These are phyloP conservation scores for Entomortierella beljakovae DNA, from an alignment of 192 early-diverging fungal species.

Conservation along the genomic window DNA sequence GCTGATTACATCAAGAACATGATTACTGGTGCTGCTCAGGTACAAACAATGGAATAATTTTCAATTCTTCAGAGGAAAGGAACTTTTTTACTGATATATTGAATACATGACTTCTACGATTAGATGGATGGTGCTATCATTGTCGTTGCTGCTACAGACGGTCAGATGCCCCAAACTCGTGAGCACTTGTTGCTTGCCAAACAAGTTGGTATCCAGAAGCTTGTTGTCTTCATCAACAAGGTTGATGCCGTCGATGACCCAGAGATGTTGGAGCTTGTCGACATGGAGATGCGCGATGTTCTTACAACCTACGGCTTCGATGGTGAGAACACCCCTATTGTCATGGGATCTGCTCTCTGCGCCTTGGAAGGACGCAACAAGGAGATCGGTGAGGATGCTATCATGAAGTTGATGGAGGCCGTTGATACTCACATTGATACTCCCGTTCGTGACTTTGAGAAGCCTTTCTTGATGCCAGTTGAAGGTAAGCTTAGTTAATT, in stretches of 20 bases:
- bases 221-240: constrained; percentile 99
- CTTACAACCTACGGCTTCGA: constrained; percentile 91
- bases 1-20: constrained; percentile 99
- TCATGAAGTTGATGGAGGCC: constrained; percentile 91
- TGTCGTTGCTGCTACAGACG: constrained; percentile 97
- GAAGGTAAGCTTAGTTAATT: constrained; percentile 68
- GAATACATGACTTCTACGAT: background rate
- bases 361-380: constrained; percentile 93
- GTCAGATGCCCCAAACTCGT: constrained; percentile 99
- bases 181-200: constrained; percentile 97
- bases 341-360: constrained; percentile 94
- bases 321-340: constrained; percentile 91
- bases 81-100: background rate
- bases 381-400: constrained; percentile 91
- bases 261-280: constrained; percentile 98
- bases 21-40: constrained; percentile 98
- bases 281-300: constrained; percentile 99
- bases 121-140: constrained; percentile 98
- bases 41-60: constrained; percentile 27
- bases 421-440: constrained; percentile 95
- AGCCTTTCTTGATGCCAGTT: constrained; percentile 99
- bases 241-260: constrained; percentile 95
- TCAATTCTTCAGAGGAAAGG: background rate
- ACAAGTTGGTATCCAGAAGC: constrained; percentile 92
- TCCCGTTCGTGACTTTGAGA: constrained; percentile 93